These are phyloP conservation scores for Leccinum aurantiacum DNA, from an alignment of 768 basidiomycete genomes.

Conservation along the genomic window DNA sequence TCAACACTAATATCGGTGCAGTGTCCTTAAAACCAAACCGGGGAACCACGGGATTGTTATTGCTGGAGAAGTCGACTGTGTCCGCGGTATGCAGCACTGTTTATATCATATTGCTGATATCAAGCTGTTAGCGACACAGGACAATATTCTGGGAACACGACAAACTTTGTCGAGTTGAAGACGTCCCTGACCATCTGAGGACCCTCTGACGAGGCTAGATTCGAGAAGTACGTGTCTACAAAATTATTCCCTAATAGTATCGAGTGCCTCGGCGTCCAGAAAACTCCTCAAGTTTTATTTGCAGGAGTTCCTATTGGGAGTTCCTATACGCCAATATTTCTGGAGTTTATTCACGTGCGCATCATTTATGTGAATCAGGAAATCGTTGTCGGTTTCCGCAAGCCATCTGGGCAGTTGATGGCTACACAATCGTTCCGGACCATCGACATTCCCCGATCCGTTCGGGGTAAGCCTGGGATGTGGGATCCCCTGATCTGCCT, in stretches of 20 bases:
- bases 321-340: slow-evolving; percentile 57
- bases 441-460: slow-evolving; percentile 71
- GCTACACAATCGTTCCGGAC: slow-evolving; percentile 76
- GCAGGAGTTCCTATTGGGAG: slow-evolving; percentile 87
- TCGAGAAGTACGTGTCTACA: slow-evolving; percentile 63
- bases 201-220: slow-evolving; percentile 61
- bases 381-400: slow-evolving; percentile 86
- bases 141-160: slow-evolving; percentile 57
- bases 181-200: slow-evolving; percentile 74
- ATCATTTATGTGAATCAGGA: slow-evolving; percentile 45
- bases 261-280: slow-evolving; percentile 38
- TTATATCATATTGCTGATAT: not conserved
- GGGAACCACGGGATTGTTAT: slow-evolving; percentile 70
- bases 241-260: not conserved
- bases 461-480: slow-evolving; percentile 68
- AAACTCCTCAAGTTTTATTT: slow-evolving; percentile 93
- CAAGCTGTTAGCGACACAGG: slow-evolving; percentile 38
- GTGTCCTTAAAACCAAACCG: slow-evolving; percentile 83
- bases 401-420: slow-evolving; percentile 64
- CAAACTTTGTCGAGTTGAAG: slow-evolving; percentile 83
- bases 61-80: slow-evolving; percentile 91
- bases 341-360: not conserved
- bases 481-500: slow-evolving; percentile 81
- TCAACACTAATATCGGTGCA: slow-evolving; percentile 88
- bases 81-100: slow-evolving; percentile 52